These are phyloP conservation scores for Elasticomyces elasticus DNA, from an alignment of 495 filamentous ascomycete genomes.

Conservation along the genomic window DNA sequence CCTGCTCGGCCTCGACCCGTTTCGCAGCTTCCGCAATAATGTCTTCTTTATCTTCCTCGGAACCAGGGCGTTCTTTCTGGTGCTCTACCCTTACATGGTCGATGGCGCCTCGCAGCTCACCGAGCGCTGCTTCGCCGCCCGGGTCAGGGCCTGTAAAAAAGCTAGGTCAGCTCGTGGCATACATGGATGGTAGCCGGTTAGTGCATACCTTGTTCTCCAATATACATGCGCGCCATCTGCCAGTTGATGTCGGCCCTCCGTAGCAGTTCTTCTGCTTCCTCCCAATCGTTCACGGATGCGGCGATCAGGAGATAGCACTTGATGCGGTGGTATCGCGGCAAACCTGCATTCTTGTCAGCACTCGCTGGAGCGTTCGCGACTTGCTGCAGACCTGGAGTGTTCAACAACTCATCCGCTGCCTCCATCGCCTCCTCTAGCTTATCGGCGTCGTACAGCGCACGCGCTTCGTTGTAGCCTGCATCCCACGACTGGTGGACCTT, in stretches of 20 bases:
- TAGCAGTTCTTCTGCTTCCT: not conserved
- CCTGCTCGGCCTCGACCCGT: too few relatives aligned
- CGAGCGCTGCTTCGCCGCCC: not conserved
- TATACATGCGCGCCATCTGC: not conserved
- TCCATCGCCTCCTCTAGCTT: not conserved
- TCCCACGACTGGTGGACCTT: not conserved
- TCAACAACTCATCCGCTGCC: not conserved
- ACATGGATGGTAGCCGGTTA: not conserved
- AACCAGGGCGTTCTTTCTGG: too few relatives aligned
- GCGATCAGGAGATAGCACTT: not conserved
- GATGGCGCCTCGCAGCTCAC: not conserved
- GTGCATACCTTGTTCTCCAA: not conserved
- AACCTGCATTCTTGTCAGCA: not conserved
- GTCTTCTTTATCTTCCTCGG: too few relatives aligned
- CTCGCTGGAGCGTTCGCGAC: too few relatives aligned
- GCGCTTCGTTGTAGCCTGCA: not conserved
- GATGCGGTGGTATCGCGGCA: not conserved
- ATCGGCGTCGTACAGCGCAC: not conserved
- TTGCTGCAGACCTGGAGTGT: too few relatives aligned
- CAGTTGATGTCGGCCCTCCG: not conserved
- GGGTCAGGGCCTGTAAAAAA: not conserved
- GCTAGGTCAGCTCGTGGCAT: not conserved
- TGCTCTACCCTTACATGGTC: too few relatives aligned
- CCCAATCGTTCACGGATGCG: not conserved
- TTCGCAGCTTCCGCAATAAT: too few relatives aligned